Evolutionary conservation across 2,329 filamentous ascomycete genomes (phyloP).

Genomic region (Pseudocercospora ulei): DNA sequence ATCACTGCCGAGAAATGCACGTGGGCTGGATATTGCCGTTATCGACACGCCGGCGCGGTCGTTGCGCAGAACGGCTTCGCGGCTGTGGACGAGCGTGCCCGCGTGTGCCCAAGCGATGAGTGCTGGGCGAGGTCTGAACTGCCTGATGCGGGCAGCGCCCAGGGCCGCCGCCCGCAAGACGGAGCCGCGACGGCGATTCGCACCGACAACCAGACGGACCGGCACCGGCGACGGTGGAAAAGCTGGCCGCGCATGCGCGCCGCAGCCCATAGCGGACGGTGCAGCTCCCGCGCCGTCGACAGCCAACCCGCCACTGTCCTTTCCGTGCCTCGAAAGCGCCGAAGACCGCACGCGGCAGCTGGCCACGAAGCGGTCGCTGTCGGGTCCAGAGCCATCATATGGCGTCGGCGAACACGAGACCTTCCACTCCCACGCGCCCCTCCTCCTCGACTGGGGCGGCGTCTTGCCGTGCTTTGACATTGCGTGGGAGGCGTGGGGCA

Average conservation of each 20-base stretch:
- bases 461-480: conserved; percentile 80
- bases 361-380: conserved; percentile 53
- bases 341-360: conserved; percentile 65
- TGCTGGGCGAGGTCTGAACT: conserved; percentile 10
- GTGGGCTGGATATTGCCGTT: conserved; percentile 1
- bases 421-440: conserved; percentile 62
- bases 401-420: conserved; percentile 74
- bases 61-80: too few species aligned
- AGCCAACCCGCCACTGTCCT: conserved; percentile 77
- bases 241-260: conserved; percentile 21
- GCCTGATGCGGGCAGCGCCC: conserved; percentile 11
- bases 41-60: conserved; percentile 1
- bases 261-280: conserved; percentile 24
- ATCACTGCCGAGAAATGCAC: conserved; percentile 4
- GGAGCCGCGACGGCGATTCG: conserved; percentile 11
- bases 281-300: conserved; percentile 31
- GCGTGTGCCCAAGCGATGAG: conserved; percentile 7
- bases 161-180: conserved; percentile 14
- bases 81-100: too few species aligned
- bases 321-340: conserved; percentile 78
- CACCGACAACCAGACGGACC: conserved; percentile 8
- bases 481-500: conserved; percentile 88
- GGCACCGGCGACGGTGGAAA: conserved; percentile 15
- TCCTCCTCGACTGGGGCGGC: conserved; percentile 90
- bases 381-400: conserved; percentile 87